Base-by-base conservation (phyloP, 768 basidiomycete genomes). In the Cyclocybe aegerita region DNA sequence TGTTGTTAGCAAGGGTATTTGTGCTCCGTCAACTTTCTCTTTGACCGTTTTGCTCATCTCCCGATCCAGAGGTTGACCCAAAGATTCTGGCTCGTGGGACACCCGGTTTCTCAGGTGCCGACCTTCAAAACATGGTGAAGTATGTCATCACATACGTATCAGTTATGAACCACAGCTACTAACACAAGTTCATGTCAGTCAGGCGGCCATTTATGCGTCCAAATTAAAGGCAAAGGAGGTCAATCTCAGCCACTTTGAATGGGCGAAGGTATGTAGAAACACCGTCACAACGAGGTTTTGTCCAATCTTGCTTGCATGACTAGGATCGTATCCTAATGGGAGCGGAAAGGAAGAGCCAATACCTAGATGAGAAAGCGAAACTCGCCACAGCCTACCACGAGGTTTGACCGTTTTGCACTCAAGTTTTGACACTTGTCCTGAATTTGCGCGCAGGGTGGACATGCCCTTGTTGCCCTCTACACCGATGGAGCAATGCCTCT, bases 101-200 rank as follows among this genome's bases (percentile, higher is more conserved):
- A 9, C 83, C 95, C 7, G 96, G 96, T 2, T 97, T 99, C 73
- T 95, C 93, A 43, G 97, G 97, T 36, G 96, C 96, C 14, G 96
- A 98, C 71, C 66, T 98, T 34, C 92, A 98, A 66, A 98, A 98
- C 65, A 83, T 98, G 80, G 88, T 98, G 60, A 99, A 99, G 86
- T 92, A 58, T 61, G 84, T 76, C 35, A 29, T 15, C n/a, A 15
- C 43, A 42, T 33, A 35, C 45, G 37, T 50, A 34, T 44, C 10
- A 33, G 40, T 46, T 14, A 11, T 52, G 50, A 17, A 30, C 39
- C 14, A 16, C 7, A 39, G 46, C 41, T 49, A 38, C 46, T 58
- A 7, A 60, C 52, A 40, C 32, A 37, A 41, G 37, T 31, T 23
- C 36, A 43, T 36, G 49, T 29, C 48, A 86, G 85, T 60, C 82